Conservation (phyloP, 495 filamentous ascomycete genomes). For the Daldinia concentrica region DNA sequence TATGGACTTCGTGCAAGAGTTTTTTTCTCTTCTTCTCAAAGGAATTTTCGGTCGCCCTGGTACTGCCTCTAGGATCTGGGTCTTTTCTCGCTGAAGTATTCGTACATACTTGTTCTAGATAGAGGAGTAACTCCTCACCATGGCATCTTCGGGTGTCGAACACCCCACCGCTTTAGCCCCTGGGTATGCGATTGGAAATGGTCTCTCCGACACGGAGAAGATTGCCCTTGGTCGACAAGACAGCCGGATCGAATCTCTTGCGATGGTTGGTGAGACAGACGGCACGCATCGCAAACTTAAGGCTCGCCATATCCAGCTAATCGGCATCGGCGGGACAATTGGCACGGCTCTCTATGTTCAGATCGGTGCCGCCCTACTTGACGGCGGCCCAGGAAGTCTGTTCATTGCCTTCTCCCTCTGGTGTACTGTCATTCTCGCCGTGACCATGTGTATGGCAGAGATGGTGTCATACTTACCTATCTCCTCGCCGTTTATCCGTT, state of each 20-base stretch:
- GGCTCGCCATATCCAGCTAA: conserved; percentile 62
- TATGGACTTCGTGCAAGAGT: conserved; percentile 55
- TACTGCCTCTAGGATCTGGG: conserved; percentile 2
- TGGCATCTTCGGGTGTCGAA: conserved; percentile 33
- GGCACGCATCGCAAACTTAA: conserved; percentile 56
- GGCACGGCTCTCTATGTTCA: conserved; percentile 78
- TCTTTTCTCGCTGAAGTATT: conserved; percentile 18
- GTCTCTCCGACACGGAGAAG: conserved; percentile 30
- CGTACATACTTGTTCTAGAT: not conserved
- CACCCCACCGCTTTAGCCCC: conserved; percentile 25
- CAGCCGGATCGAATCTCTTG: conserved; percentile 37
- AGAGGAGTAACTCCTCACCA: conserved; percentile 11
- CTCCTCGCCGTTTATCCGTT: conserved; percentile 77
- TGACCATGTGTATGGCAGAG: conserved; percentile 71
- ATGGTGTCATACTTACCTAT: conserved; percentile 81
- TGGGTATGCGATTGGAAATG: conserved; percentile 12
- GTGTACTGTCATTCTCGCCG: conserved; percentile 65
- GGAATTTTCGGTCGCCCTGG: conserved; percentile 24
- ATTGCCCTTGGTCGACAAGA: conserved; percentile 7
- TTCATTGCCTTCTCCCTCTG: conserved; percentile 81
- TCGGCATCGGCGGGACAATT: conserved; percentile 65
- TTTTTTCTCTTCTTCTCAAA: conserved; percentile 57
- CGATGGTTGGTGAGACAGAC: conserved; percentile 34
- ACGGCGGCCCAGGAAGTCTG: conserved; percentile 78
- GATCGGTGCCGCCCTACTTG: conserved; percentile 72